phyloP scores from a whole-genome alignment of 495 filamentous ascomycete genomes.

The Xylaria venustula region DNA sequence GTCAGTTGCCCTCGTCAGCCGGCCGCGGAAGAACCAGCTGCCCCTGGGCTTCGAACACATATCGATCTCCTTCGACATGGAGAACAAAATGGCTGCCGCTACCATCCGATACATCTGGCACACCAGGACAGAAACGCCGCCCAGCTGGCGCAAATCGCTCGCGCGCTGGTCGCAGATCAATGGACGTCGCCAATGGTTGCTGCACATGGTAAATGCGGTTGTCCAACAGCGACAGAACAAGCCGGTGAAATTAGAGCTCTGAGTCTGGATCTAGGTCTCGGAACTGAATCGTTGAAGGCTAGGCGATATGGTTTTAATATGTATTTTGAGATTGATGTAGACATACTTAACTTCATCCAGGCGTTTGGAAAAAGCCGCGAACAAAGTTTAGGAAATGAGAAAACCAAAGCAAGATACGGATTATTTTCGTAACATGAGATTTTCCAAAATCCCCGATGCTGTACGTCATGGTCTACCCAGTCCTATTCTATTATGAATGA shows the following conservation, averaged over 20 bases:
- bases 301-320: not conserved
- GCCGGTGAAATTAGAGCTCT: slow-evolving; percentile 24
- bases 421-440: not conserved
- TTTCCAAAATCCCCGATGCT: not conserved
- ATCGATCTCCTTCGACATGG: slow-evolving; percentile 9
- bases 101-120: slow-evolving; percentile 16
- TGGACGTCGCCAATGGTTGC: slow-evolving; percentile 11
- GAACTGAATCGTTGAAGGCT: not conserved
- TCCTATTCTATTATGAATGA: not conserved
- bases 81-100: slow-evolving; percentile 6
- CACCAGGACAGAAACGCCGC: slow-evolving; percentile 5
- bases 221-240: slow-evolving; percentile 42
- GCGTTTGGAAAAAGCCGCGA: not conserved
- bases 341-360: not conserved
- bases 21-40: slow-evolving; percentile 12
- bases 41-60: slow-evolving; percentile 13
- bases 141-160: slow-evolving; percentile 9
- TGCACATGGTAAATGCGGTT: slow-evolving; percentile 2
- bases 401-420: not conserved
- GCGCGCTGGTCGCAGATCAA: slow-evolving; percentile 14
- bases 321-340: not conserved
- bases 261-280: not conserved
- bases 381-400: not conserved
- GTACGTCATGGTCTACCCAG: not conserved
- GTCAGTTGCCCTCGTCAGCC: slow-evolving; percentile 9